These are phyloP conservation scores for Madurella mycetomatis DNA, from an alignment of 2,329 filamentous ascomycete species.

Conservation along the genomic window DNA sequence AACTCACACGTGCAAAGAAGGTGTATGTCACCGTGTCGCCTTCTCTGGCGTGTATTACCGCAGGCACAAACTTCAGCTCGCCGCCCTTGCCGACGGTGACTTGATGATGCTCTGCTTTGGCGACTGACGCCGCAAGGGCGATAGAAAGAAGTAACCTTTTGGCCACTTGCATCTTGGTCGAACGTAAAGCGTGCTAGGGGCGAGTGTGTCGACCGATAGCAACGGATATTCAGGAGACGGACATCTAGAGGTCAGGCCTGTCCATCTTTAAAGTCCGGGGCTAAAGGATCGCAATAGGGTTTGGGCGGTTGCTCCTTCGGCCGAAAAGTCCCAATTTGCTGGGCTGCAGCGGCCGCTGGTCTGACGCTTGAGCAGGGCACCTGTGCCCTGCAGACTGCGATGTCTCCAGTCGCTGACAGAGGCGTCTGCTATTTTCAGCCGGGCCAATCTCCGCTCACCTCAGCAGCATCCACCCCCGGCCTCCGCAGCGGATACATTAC, in stretches of 20 bases:
- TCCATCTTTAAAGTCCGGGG: not conserved
- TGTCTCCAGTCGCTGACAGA: no score
- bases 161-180: slow-evolving; percentile 30
- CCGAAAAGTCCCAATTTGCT: no score
- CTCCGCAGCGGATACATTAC: no score
- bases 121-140: slow-evolving; percentile 26
- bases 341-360: no score
- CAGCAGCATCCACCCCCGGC: no score
- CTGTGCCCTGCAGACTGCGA: no score
- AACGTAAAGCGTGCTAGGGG: not conserved
- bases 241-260: not conserved
- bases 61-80: slow-evolving; percentile 36
- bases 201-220: not conserved
- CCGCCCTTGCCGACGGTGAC: slow-evolving; percentile 37
- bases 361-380: no score
- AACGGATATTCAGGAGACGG: not conserved
- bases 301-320: no score
- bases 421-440: no score
- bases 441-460: no score
- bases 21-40: slow-evolving; percentile 40
- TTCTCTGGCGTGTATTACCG: slow-evolving; percentile 30
- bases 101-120: slow-evolving; percentile 29
- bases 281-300: no score
- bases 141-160: slow-evolving; percentile 24
- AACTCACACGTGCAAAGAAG: slow-evolving; percentile 36